phyloP scores from a whole-genome alignment of 2,329 filamentous ascomycete species.

The Fusarium sp. region DNA sequence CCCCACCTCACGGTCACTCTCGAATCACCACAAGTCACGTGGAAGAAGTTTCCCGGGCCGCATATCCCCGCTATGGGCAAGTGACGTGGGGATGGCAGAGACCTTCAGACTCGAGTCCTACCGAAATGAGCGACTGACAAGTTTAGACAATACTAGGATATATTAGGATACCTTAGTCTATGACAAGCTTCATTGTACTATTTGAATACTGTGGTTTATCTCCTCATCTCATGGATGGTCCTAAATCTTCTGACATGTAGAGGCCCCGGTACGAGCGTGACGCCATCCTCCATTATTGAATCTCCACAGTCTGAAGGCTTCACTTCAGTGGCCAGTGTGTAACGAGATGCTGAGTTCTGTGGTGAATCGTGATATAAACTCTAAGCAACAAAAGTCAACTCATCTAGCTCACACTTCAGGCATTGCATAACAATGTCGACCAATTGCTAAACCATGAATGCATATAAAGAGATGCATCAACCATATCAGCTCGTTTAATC shows the following conservation, averaged over 20 bases:
- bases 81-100: neutral
- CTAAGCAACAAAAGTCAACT: neutral
- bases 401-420: too few species aligned
- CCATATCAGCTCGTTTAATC: neutral
- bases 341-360: neutral
- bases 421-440: neutral
- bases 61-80: constrained; percentile 4
- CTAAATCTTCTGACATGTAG: neutral
- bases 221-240: too few species aligned
- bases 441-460: neutral
- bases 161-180: neutral
- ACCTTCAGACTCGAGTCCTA: neutral
- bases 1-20: constrained; percentile 17
- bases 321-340: too few species aligned
- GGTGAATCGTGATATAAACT: neutral
- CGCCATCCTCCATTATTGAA: neutral
- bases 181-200: neutral
- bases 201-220: neutral
- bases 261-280: neutral
- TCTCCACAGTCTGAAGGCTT: neutral
- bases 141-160: neutral
- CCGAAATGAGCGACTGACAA: neutral
- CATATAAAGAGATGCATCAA: neutral
- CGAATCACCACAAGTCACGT: neutral
- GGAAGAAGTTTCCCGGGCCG: neutral